Evolutionary conservation across 768 basidiomycete genomes (phyloP).

Genomic region (Pluteus cervinus): DNA sequence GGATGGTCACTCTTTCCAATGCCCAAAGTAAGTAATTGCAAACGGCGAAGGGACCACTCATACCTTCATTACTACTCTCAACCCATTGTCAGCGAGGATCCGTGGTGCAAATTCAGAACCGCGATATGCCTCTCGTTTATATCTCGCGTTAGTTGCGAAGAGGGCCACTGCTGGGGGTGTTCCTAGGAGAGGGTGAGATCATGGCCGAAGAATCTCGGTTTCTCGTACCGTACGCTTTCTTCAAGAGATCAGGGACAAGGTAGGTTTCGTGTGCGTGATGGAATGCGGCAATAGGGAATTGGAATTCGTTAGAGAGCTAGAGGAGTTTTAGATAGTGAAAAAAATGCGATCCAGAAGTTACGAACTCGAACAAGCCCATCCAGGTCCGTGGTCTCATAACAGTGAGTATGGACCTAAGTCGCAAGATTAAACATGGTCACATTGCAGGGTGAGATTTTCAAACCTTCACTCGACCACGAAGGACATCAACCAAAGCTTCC

Average conservation of each 20-base stretch:
- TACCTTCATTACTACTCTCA: constrained; percentile 75
- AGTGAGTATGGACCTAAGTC: constrained; percentile 47
- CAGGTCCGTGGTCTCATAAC: constrained; percentile 61
- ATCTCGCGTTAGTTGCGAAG: constrained; percentile 52
- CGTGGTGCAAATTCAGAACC: constrained; percentile 74
- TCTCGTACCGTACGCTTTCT: constrained; percentile 53
- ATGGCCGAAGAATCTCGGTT: not conserved
- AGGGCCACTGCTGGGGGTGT: constrained; percentile 67
- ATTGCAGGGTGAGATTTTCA: not conserved
- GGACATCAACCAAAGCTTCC: constrained; percentile 73
- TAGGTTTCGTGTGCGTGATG: constrained; percentile 81
- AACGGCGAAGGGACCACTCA: not conserved
- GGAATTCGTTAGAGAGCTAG: constrained; percentile 56
- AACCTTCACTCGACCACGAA: constrained; percentile 71
- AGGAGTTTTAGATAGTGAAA: not conserved
- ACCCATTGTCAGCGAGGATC: constrained; percentile 60
- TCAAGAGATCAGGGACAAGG: constrained; percentile 78
- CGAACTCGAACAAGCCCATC: constrained; percentile 60
- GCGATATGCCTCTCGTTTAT: constrained; percentile 76
- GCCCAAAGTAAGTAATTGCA: not conserved
- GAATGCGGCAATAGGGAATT: constrained; percentile 69
- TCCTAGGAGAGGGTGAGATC: constrained; percentile 25
- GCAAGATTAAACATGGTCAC: not conserved
- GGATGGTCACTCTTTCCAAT: constrained; percentile 54
- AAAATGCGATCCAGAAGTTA: constrained; percentile 1